A percentile compares a stretch with the other conserved stretches of the same genome.
Conservation (phyloP, 176 grass and related monocot species). For the Phragmites australis region DNA sequence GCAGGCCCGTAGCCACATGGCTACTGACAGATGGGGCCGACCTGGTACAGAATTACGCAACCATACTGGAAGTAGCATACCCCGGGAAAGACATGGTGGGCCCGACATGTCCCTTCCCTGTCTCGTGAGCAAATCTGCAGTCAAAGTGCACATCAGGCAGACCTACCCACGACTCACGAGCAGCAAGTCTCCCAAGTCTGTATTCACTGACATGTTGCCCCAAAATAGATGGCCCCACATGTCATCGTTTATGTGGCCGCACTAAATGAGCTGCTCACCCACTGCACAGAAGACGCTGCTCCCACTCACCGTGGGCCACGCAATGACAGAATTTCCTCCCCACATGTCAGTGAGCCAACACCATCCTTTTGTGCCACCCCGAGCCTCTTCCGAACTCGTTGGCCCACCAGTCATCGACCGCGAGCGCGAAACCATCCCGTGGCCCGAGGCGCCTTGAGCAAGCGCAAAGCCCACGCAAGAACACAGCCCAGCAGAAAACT, state of each 20-base stretch:
- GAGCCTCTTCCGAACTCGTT: background rate
- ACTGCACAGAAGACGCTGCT: background rate
- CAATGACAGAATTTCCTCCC: background rate
- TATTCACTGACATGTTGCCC: background rate
- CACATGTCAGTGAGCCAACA: background rate
- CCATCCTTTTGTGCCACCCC: background rate
- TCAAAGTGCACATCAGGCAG: background rate
- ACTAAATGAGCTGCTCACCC: too few species aligned
- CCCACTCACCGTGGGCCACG: background rate
- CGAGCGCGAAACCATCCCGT: background rate
- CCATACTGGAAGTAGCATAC: background rate
- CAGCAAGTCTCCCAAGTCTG: background rate
- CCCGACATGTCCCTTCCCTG: background rate
- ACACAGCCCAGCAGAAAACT: background rate
- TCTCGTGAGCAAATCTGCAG: background rate
- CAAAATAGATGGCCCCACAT: fast-evolving
- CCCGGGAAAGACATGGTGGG: constrained; percentile 24
- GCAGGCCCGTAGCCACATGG: background rate
- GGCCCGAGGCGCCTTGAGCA: background rate
- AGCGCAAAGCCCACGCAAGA: constrained; percentile 17
- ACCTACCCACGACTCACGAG: too few species aligned
- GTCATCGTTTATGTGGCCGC: fast-evolving
- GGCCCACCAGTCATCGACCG: constrained; percentile 1
- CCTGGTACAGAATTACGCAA: constrained; percentile 18
- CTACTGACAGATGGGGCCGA: background rate